Evolutionary conservation across 225 moss, liverwort and hornwort genomes (phyloP), one percentile per base, ranked within the genome.

Genomic region (Physcomitrium patens): DNA sequence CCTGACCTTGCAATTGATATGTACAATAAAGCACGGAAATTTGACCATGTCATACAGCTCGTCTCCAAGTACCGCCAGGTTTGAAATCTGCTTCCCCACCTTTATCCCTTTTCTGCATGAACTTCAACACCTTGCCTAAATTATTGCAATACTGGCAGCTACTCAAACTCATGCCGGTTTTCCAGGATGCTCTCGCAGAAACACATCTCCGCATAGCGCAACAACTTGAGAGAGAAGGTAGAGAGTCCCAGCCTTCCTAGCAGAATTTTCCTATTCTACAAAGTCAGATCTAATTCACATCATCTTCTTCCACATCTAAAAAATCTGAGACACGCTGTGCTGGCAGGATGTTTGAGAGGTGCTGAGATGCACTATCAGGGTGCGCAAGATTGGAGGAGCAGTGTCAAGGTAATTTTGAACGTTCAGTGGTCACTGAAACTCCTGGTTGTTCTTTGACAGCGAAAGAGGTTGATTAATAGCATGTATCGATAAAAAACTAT

Each of bases 1-100:
- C 82, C 86, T 61, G 97, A 94, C 65, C 88, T 89, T 71, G 97
- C 94, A 55, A 93, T 99, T 68, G 83, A 85, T n/a, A 99, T 99
- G 97, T 99, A 94, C 84, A 93, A 78, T 64, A 93, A 91, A 86
- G 89, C 91, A 61, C 87, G 87, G 43, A 85, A 86, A 76, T 94
- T 89, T 68, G 93, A 91, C 76, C 77, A 94, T 51, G 93, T 94
- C 89, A 86, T 93, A 67, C 79, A 85, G 49, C 91, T 99, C 56
- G 93, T 94, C 52, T 83, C 88, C 68, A 94, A 91, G 72, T 85
- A 91, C 78, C 91, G 89, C 63, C 80, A 75, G 86, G 97, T 99
- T 63, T 15, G 75, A 51, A 56, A 12, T 44, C 22, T 12, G 19
- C 45, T 58, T 52, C 47, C 71, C 60, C 28, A 45, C n/a, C 0